Base-by-base conservation (phyloP, 345 rosid genomes). In the Eucalyptus regnans region DNA sequence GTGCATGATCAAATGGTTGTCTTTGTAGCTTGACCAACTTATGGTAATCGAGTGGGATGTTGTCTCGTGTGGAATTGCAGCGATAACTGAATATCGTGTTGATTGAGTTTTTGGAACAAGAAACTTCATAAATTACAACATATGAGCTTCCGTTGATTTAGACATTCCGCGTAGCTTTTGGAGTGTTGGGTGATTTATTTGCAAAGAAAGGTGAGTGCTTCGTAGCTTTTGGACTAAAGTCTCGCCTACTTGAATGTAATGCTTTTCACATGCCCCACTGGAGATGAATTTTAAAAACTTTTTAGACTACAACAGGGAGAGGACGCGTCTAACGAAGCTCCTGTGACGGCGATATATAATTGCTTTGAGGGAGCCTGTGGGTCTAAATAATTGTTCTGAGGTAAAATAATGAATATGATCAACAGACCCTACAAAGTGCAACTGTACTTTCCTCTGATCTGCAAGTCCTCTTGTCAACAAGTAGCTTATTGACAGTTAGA, bases 21-120 rank as follows among this genome's bases (percentile, higher is more conserved):
- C 56, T 97, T 97, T 89, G 97, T 96, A 25, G 96, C 98, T 71
- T 99, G 96, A 88, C 98, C 97, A 12, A 95, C 96, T 84, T 97
- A 96, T 88, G 99, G 99, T 97, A 93, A 89, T 90, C 50, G 43
- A 89, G 86, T 50, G 62, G 60, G 9, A 56, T 56, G 62, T 4
- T 56, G 25, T 22, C 22, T 22, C 12, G 27, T 56, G 11, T 56
- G 29, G 29, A 56, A 56, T 56, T 20, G 62, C 23, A 8, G 62
- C 23, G 62, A 56, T 23, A 22, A 56, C 9, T 22, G 27, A 27
- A 33, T 33, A 33, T 33, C 33, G 33, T 33, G 33, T 33, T 33
- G 33, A 33, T 33, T 33, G 33, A 33, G 33, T 33, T 33, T 33
- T 33, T 33, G 33, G 33, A 51, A 50, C 93, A 96, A 98, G 98